These are phyloP conservation scores for Verticillium alfalfae DNA, from an alignment of 2,329 filamentous ascomycete genomes.

Conservation along the genomic window DNA sequence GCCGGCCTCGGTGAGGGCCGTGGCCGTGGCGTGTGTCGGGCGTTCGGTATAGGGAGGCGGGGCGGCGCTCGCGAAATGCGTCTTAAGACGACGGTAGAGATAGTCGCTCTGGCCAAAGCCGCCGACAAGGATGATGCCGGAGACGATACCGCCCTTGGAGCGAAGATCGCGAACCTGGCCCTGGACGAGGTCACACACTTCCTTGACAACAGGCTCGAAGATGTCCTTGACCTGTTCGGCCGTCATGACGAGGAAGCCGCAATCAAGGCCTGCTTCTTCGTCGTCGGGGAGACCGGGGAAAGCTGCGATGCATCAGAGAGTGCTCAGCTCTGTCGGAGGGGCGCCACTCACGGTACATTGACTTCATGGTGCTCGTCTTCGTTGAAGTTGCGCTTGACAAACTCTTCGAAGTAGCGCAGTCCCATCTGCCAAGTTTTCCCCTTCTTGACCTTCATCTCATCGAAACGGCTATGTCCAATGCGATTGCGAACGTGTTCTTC, in stretches of 20 bases:
- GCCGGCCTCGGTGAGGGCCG: constrained; percentile 39
- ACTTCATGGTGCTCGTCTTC: constrained; percentile 73
- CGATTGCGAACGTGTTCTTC: constrained; percentile 68
- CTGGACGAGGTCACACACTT: constrained; percentile 62
- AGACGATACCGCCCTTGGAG: constrained; percentile 55
- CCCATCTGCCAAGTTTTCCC: constrained; percentile 77
- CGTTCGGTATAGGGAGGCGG: constrained; percentile 62
- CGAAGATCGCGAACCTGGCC: constrained; percentile 62
- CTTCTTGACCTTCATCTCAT: constrained; percentile 73
- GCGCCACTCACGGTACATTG: constrained; percentile 58
- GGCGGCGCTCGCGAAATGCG: constrained; percentile 56
- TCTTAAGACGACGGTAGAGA: constrained; percentile 64
- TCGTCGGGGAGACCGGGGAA: constrained; percentile 62
- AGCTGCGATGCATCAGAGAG: not conserved
- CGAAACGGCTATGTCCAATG: constrained; percentile 62
- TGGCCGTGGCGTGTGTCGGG: constrained; percentile 51
- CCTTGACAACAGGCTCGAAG: constrained; percentile 69
- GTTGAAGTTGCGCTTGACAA: constrained; percentile 79
- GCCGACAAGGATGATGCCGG: constrained; percentile 75
- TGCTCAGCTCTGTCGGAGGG: not conserved
- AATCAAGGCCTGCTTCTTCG: constrained; percentile 68
- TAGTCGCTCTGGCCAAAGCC: constrained; percentile 79
- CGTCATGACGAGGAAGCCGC: constrained; percentile 69
- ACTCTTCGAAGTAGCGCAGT: constrained; percentile 75
- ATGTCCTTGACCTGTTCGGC: constrained; percentile 66